Percentiles rank a stretch among this genome's conserved stretches.
These are phyloP conservation scores for Acacia acuminata DNA, from an alignment of 306 rosid genomes.

Conservation along the genomic window DNA sequence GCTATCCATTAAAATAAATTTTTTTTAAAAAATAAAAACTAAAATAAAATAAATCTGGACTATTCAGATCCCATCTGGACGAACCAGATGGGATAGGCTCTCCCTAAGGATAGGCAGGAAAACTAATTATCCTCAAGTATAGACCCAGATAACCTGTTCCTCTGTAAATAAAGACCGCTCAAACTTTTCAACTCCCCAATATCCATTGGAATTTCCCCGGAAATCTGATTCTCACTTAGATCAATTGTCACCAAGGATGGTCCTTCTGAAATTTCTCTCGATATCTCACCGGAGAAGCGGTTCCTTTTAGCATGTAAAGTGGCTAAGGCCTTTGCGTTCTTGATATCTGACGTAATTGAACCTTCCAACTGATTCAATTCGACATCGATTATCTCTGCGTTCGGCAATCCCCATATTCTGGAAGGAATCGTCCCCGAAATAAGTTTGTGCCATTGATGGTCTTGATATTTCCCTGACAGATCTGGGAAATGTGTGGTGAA, in stretches of 20 bases:
- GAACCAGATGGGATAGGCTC: no score
- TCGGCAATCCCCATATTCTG: constrained; percentile 79
- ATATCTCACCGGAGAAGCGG: constrained; percentile 63
- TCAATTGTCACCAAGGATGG: constrained; percentile 48
- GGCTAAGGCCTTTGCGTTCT: constrained; percentile 51
- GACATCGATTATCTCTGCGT: constrained; percentile 56
- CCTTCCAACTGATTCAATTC: constrained; percentile 66
- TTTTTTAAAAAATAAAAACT: no score
- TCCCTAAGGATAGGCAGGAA: no score
- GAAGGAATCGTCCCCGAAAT: constrained; percentile 70
- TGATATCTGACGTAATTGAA: constrained; percentile 53
- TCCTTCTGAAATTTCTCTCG: constrained; percentile 57
- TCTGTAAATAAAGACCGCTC: constrained; percentile 56
- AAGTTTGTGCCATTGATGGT: not conserved
- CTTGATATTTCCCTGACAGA: not conserved
- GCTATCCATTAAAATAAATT: no score
- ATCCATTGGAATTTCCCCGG: constrained; percentile 57
- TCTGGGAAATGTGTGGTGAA: not conserved
- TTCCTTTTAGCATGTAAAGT: constrained; percentile 48
- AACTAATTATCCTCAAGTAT: no score
- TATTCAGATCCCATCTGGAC: no score
- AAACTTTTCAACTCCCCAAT: constrained; percentile 60
- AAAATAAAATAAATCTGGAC: no score
- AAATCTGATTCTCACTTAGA: constrained; percentile 59
- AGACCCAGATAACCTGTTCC: constrained; percentile 56